A percentile compares a stretch with the other conserved stretches of the same genome.
phyloP scores from a whole-genome alignment of 2,329 filamentous ascomycete genomes.

The Trichoderma breve region DNA sequence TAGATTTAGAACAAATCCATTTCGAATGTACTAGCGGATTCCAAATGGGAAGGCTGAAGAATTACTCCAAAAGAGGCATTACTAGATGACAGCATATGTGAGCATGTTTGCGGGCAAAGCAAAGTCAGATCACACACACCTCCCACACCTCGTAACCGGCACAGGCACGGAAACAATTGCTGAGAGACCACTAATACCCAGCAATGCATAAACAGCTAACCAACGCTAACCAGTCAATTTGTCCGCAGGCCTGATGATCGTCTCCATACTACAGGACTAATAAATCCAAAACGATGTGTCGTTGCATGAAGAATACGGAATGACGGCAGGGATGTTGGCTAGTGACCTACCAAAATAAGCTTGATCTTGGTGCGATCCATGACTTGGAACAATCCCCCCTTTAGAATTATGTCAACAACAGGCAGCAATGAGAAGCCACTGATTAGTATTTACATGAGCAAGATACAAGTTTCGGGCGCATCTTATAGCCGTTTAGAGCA shows the following conservation, averaged over 20 bases:
- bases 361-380: background rate
- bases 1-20: background rate
- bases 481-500: background rate
- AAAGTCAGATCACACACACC: background rate
- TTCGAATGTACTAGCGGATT: background rate
- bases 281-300: background rate
- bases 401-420: background rate
- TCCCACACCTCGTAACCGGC: background rate
- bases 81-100: background rate
- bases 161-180: background rate
- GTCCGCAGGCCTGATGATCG: background rate
- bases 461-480: background rate
- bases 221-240: background rate
- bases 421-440: background rate
- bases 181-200: background rate
- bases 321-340: background rate
- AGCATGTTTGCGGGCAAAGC: background rate
- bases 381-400: background rate
- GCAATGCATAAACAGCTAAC: background rate
- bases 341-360: constrained; percentile 10
- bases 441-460: background rate
- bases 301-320: background rate
- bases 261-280: background rate
- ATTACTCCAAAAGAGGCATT: background rate
- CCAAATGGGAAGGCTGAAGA: background rate